These are phyloP conservation scores for Hanseniaspora hatyaiensis DNA, from an alignment of 805 yeast genomes.

Conservation along the genomic window DNA sequence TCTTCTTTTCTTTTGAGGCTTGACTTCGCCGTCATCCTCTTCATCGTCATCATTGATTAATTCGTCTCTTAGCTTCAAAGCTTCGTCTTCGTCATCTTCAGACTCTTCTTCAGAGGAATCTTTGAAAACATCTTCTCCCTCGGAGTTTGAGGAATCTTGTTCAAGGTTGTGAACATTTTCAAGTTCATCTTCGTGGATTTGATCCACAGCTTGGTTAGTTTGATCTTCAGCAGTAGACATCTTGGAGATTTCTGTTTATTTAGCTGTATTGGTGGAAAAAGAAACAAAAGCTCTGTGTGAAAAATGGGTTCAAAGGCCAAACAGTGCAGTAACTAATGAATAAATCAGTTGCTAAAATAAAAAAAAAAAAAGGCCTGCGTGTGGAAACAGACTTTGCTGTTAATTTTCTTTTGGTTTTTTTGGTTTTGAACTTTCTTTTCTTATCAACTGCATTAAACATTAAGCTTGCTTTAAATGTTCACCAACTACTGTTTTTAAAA, in stretches of 20 bases:
- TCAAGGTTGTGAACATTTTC: conserved; percentile 17
- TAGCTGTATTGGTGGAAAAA: not conserved
- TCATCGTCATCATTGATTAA: conserved; percentile 84
- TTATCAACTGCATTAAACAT: too few species aligned
- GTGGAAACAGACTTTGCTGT: too few species aligned
- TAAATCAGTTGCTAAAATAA: too few species aligned
- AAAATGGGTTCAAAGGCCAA: too few species aligned
- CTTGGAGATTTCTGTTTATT: not conserved
- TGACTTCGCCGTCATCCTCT: conserved; percentile 26
- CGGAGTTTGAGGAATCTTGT: conserved; percentile 32
- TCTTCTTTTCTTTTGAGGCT: conserved; percentile 31
- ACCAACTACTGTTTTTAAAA: too few species aligned
- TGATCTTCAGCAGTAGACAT: conserved; percentile 4
- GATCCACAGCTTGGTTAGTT: conserved; percentile 14
- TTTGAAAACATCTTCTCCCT: conserved; percentile 44
- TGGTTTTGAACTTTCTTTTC: too few species aligned
- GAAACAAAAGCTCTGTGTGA: not conserved
- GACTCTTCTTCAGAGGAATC: conserved; percentile 77
- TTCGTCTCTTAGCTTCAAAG: conserved; percentile 72
- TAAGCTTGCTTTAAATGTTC: too few species aligned
- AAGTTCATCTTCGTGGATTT: conserved; percentile 15
- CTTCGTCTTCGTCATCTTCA: conserved; percentile 76
- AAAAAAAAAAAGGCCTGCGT: too few species aligned
- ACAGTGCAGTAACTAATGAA: too few species aligned
- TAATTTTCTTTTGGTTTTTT: too few species aligned